Conservation (phyloP, 768 basidiomycete species). For the Lactarius pseudohatsudake region DNA sequence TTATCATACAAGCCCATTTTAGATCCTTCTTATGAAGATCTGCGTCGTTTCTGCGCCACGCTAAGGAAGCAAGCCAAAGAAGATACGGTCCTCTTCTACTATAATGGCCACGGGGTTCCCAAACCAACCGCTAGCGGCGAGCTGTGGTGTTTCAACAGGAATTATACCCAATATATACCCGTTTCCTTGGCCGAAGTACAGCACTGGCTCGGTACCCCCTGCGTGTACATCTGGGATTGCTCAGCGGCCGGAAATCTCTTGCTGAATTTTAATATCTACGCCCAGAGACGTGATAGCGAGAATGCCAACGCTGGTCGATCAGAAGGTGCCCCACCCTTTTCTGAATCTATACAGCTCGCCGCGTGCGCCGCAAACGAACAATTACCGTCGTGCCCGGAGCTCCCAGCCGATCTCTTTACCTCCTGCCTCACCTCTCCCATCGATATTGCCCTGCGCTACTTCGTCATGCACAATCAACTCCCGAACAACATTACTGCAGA, state of each 20-base stretch:
- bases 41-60: conserved; percentile 80
- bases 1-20: conserved; percentile 93
- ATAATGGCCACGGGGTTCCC: conserved; percentile 98
- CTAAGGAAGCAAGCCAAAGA: conserved; percentile 88
- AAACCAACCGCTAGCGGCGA: conserved; percentile 95
- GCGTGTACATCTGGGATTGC: conserved; percentile 99
- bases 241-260: conserved; percentile 95
- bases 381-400: conserved; percentile 91
- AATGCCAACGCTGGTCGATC: conserved; percentile 54
- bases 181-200: conserved; percentile 93
- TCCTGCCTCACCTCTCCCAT: conserved; percentile 98
- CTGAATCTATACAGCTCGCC: conserved; percentile 90
- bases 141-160: conserved; percentile 97
- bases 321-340: conserved; percentile 65
- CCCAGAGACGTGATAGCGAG: conserved; percentile 73
- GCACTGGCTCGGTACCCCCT: conserved; percentile 90
- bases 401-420: conserved; percentile 97
- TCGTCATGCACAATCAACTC: conserved; percentile 86
- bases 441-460: conserved; percentile 93
- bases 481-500: conserved; percentile 80
- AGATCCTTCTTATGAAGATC: conserved; percentile 93
- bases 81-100: conserved; percentile 93
- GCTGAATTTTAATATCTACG: conserved; percentile 81
- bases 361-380: conserved; percentile 91
- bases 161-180: conserved; percentile 98